These are phyloP conservation scores for Triticum turgidum DNA, from an alignment of 176 grass and related monocot genomes.

Conservation along the genomic window DNA sequence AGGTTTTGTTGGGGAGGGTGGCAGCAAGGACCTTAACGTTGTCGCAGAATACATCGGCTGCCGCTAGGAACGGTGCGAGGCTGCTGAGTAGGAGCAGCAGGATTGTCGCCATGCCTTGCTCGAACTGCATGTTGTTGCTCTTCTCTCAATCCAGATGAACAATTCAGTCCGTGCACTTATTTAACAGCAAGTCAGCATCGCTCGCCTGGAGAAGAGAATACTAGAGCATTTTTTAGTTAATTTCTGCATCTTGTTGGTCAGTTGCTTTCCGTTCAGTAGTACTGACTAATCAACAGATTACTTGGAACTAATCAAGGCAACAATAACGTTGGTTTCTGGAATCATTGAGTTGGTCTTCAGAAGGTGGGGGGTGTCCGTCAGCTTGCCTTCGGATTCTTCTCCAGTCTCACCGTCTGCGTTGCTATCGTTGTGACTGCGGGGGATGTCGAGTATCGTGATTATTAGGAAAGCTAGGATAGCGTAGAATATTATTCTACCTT, in stretches of 20 bases:
- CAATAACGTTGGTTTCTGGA: not conserved
- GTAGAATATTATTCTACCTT: no score
- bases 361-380: not conserved
- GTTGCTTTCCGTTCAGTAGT: no score
- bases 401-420: no score
- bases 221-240: not conserved
- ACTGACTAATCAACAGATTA: not conserved
- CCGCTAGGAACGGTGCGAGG: not conserved
- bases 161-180: not conserved
- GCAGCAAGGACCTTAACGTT: not conserved
- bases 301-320: not conserved
- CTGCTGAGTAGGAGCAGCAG: not conserved
- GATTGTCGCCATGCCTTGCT: not conserved
- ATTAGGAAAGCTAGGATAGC: no score
- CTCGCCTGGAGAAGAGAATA: not conserved
- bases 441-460: no score
- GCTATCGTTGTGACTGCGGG: no score
- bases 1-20: constrained; percentile 4
- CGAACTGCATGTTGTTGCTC: not conserved
- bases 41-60: not conserved
- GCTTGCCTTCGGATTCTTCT: no score
- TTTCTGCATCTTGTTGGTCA: not conserved
- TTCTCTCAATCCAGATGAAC: not conserved
- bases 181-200: not conserved
- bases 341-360: not conserved